phyloP scores from a whole-genome alignment of 495 filamentous ascomycete genomes.

The Podospora pseudoanserina region DNA sequence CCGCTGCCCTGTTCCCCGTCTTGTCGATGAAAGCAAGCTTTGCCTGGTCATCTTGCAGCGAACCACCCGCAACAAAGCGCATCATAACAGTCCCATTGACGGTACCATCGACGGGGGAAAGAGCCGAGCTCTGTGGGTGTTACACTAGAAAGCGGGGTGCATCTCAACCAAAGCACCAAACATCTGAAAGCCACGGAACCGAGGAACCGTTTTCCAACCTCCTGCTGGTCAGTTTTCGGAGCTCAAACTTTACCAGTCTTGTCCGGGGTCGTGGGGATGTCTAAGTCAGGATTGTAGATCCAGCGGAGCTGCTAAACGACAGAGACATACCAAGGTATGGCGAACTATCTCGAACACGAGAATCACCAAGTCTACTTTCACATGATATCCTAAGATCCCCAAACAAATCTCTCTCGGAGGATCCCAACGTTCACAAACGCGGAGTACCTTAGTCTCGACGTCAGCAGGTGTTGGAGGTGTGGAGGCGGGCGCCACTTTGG shows the following conservation, averaged over 20 bases:
- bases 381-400: not conserved
- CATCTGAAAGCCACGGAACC: constrained; percentile 8
- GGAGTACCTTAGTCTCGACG: not conserved
- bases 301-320: not conserved
- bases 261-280: not conserved
- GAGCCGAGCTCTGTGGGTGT: constrained; percentile 7
- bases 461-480: not conserved
- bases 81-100: not conserved
- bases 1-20: too few relatives aligned
- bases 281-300: not conserved
- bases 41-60: not conserved
- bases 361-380: not conserved
- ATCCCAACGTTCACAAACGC: not conserved
- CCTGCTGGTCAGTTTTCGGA: not conserved
- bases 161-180: constrained; percentile 2
- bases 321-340: not conserved
- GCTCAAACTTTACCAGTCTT: not conserved
- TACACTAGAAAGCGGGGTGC: constrained; percentile 21
- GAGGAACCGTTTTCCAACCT: constrained; percentile 9
- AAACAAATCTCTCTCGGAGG: not conserved
- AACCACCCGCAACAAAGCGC: not conserved
- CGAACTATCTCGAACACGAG: not conserved
- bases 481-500: not conserved
- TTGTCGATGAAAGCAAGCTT: not conserved
- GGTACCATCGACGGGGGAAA: constrained; percentile 4